Evolutionary conservation across 352 stramenopile species (phyloP), one percentile per base, ranked within the genome.

Genomic region (Hyphochytrium catenoides): DNA sequence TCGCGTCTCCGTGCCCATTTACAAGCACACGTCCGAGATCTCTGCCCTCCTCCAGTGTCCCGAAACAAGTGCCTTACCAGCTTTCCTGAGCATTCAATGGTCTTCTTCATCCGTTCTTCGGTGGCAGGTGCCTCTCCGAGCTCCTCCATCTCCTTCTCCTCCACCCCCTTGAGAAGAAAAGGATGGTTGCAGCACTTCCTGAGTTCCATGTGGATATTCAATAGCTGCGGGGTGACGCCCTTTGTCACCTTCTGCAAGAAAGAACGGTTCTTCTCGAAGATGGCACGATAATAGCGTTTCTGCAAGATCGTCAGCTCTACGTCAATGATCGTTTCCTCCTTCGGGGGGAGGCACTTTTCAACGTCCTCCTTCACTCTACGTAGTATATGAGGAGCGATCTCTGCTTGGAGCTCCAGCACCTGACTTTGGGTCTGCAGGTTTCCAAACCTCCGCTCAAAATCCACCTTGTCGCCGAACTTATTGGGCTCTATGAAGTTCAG

Each of bases 151-250:
- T 86, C 71, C 28, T 67, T 56, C 20, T 83, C 62, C 46, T 84
- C 68, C 14, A 83, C 71, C 11, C 88, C 88, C 43, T 93, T 94
- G 34, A 99, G 88, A 19, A 99, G 54, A 51, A 97, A 99, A 2
- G 92, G 75, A 52, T 99, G 93, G 55, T 99, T 99, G 51, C 93
- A 99, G 54, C 90, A 98, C 52, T 99, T 99, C 22, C 90, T 61
- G 16, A 99, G 53, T 58, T 99, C 81, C 62, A 99, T 92, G 26
- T 95, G 87, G 36, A 99, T 81, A 58, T 99, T 99, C 51, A 95
- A 97, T 18, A 99, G 61, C 35, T 69, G 76, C 12, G 69, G 71
- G 6, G 84, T 42, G 3, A 61, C 65, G 34, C 82, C 82, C 47
- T 84, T 77, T 9, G 65, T 76, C 0, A 69, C 71, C 19, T 69